phyloP scores from a whole-genome alignment of 371 early-diverging fungal genomes.

The Rhizopus sp. region DNA sequence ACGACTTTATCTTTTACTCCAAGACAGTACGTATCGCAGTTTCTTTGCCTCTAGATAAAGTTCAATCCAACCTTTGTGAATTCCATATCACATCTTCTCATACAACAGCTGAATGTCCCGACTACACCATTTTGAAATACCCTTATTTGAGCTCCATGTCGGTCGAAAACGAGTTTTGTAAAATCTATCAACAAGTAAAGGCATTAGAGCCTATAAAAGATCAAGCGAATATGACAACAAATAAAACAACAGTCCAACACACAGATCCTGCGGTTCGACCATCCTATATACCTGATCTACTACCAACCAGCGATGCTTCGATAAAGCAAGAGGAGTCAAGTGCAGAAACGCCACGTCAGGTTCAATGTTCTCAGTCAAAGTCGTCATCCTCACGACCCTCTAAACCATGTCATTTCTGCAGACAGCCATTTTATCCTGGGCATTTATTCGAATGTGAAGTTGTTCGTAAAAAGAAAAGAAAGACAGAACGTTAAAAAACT shows the following conservation, averaged over 20 bases:
- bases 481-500: not conserved
- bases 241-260: too few relatives aligned
- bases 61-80: conserved; percentile 10
- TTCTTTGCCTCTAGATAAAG: conserved; percentile 6
- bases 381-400: not conserved
- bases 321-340: not conserved
- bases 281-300: not conserved
- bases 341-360: too few relatives aligned
- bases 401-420: conserved; percentile 9
- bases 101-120: conserved; percentile 12
- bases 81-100: conserved; percentile 15
- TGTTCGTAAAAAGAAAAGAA: not conserved
- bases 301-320: not conserved
- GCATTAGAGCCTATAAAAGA: not conserved
- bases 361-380: too few relatives aligned
- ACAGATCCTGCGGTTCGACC: not conserved
- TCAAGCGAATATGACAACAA: not conserved
- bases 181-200: not conserved
- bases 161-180: not conserved
- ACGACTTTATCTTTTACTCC: conserved; percentile 16
- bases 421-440: conserved; percentile 8
- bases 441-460: conserved; percentile 6
- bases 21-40: conserved; percentile 13
- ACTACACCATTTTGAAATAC: conserved; percentile 9
- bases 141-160: conserved; percentile 9